phyloP scores from a whole-genome alignment of 2,329 filamentous ascomycete genomes.

The Colletotrichum costaricense region DNA sequence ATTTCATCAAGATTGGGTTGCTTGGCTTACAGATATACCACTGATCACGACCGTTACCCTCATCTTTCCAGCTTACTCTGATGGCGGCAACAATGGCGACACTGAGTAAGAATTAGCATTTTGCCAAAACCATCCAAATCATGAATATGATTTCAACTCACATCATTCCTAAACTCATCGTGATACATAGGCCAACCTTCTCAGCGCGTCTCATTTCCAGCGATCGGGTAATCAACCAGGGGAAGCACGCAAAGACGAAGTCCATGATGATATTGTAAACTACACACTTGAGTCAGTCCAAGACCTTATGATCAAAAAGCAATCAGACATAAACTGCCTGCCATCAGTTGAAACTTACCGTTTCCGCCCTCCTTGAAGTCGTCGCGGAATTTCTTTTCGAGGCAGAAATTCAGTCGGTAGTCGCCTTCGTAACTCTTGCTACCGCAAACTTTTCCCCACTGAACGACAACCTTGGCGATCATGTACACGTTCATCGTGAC shows the following conservation, averaged over 20 bases:
- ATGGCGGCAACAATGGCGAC: slow-evolving; percentile 61
- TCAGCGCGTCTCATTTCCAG: slow-evolving; percentile 45
- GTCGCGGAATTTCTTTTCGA: slow-evolving; percentile 50
- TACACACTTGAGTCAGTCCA: slow-evolving; percentile 36
- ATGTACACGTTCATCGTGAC: slow-evolving; percentile 59
- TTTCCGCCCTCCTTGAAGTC: slow-evolving; percentile 63
- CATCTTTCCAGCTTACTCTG: slow-evolving; percentile 60
- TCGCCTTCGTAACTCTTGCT: slow-evolving; percentile 56
- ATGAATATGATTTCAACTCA: slow-evolving; percentile 44
- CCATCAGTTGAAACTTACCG: slow-evolving; percentile 46
- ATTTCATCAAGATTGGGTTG: background rate
- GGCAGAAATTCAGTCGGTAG: slow-evolving; percentile 59
- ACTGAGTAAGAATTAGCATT: slow-evolving; percentile 36
- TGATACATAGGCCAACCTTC: slow-evolving; percentile 44
- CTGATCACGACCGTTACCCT: slow-evolving; percentile 56
- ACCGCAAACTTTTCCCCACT: slow-evolving; percentile 59
- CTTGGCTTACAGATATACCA: slow-evolving; percentile 56
- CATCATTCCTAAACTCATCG: slow-evolving; percentile 40
- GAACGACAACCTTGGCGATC: slow-evolving; percentile 58
- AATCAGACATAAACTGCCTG: background rate
- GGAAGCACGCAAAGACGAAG: slow-evolving; percentile 43
- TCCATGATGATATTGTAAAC: slow-evolving; percentile 61
- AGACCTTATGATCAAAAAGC: background rate
- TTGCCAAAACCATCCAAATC: background rate
- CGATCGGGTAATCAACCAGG: slow-evolving; percentile 44